phyloP scores from a whole-genome alignment of 371 early-diverging fungal species.

The Rhizopus microsporus region DNA sequence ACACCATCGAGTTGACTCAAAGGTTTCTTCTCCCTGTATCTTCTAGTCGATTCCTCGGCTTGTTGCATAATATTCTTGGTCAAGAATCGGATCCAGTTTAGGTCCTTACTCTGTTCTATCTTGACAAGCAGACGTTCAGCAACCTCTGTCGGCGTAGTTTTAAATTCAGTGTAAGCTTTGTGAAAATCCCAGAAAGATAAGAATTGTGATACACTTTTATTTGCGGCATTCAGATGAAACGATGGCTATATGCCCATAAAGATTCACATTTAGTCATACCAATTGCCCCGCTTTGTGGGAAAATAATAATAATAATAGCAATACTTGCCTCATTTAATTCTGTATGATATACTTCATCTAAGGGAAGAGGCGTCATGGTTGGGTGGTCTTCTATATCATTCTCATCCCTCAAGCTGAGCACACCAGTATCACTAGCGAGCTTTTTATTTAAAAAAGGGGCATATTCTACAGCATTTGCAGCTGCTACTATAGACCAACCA shows the following conservation, averaged over 20 bases:
- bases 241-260: neutral
- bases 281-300: neutral
- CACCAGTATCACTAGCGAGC: slow-evolving; percentile 30
- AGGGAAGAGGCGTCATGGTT: slow-evolving; percentile 33
- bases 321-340: neutral
- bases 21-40: slow-evolving; percentile 54
- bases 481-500: slow-evolving; percentile 30
- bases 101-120: slow-evolving; percentile 14
- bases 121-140: slow-evolving; percentile 23
- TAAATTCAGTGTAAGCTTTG: slow-evolving; percentile 26
- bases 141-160: slow-evolving; percentile 36
- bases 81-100: slow-evolving; percentile 45
- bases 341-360: slow-evolving; percentile 9
- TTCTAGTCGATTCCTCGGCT: slow-evolving; percentile 57
- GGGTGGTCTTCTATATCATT: slow-evolving; percentile 26
- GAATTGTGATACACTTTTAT: slow-evolving; percentile 29
- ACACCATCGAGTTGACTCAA: slow-evolving; percentile 65
- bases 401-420: slow-evolving; percentile 22
- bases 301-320: neutral
- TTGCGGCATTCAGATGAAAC: slow-evolving; percentile 8
- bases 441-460: slow-evolving; percentile 29
- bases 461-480: slow-evolving; percentile 29
- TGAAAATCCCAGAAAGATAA: slow-evolving; percentile 42
- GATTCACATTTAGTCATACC: neutral
- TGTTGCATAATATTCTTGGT: slow-evolving; percentile 50